Evolutionary conservation across 1,284 basidiomycete species (phyloP).

Genomic region (Sphagnurus paluster): DNA sequence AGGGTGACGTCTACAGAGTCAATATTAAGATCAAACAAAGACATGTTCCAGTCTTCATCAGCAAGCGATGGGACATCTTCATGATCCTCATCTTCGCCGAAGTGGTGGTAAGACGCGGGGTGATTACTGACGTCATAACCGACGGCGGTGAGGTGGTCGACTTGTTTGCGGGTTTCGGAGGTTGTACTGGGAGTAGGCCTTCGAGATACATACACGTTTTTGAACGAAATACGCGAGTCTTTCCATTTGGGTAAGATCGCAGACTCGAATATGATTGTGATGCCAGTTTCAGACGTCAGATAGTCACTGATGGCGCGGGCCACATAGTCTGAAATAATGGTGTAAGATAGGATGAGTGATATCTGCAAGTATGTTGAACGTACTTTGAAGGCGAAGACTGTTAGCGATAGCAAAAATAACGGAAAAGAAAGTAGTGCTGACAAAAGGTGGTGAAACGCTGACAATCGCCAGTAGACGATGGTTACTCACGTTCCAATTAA

Average conservation of each 20-base stretch:
- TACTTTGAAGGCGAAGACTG: constrained; percentile 87
- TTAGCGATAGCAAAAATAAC: constrained; percentile 90
- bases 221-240: constrained; percentile 93
- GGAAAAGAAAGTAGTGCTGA: constrained; percentile 93
- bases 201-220: constrained; percentile 93
- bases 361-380: constrained; percentile 12
- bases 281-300: constrained; percentile 89
- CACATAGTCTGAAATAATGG: constrained; percentile 67
- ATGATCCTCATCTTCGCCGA: constrained; percentile 56
- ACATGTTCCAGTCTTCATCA: constrained; percentile 66
- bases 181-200: constrained; percentile 48
- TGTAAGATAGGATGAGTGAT: background rate
- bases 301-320: constrained; percentile 92
- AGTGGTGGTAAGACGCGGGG: constrained; percentile 64
- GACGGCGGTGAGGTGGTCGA: constrained; percentile 53
- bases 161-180: constrained; percentile 18
- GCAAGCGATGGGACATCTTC: constrained; percentile 26
- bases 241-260: constrained; percentile 99
- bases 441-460: constrained; percentile 18
- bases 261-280: constrained; percentile 95
- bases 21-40: constrained; percentile 89
- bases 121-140: constrained; percentile 78
- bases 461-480: background rate
- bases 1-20: constrained; percentile 96
- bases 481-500: constrained; percentile 86